phyloP scores from a whole-genome alignment of 1,284 basidiomycete species.

The Golubevia pallescens region DNA sequence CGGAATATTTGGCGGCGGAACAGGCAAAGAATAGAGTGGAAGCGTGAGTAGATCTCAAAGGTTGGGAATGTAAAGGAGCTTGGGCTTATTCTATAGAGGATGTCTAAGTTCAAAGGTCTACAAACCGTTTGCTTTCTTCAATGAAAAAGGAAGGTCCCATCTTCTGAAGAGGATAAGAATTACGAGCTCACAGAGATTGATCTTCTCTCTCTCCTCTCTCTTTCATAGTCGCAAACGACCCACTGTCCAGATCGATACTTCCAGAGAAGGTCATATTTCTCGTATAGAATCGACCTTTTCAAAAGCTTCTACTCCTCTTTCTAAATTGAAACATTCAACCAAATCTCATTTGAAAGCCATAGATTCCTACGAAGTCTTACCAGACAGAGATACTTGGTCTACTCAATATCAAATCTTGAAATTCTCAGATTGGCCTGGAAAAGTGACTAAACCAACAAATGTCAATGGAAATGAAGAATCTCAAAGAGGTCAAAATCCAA shows the following conservation, averaged over 20 bases:
- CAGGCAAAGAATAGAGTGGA: constrained; percentile 22
- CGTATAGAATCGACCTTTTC: constrained; percentile 52
- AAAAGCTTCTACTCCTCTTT: constrained; percentile 38
- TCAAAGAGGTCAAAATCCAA: no score
- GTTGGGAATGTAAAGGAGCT: no score
- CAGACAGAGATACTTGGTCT: constrained; percentile 61
- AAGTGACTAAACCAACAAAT: no score
- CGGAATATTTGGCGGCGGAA: constrained; percentile 56
- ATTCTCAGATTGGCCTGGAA: constrained; percentile 52
- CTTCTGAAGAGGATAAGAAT: no score
- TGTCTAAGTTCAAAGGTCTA: no score
- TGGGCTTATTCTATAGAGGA: no score
- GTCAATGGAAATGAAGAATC: no score
- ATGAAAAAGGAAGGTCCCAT: no score
- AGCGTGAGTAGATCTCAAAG: constrained; percentile 23
- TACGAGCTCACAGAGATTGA: no score
- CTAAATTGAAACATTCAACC: constrained; percentile 41
- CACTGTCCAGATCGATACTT: constrained; percentile 38
- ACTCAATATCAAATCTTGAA: constrained; percentile 56
- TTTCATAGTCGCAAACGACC: constrained; percentile 20
- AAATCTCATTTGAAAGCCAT: constrained; percentile 50
- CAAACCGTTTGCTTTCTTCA: no score
- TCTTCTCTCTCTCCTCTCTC: not conserved
- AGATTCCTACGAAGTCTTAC: constrained; percentile 51
- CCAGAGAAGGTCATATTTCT: constrained; percentile 41